phyloP scores from a whole-genome alignment of 768 basidiomycete genomes.

The Sporobolomyces phaffii region DNA sequence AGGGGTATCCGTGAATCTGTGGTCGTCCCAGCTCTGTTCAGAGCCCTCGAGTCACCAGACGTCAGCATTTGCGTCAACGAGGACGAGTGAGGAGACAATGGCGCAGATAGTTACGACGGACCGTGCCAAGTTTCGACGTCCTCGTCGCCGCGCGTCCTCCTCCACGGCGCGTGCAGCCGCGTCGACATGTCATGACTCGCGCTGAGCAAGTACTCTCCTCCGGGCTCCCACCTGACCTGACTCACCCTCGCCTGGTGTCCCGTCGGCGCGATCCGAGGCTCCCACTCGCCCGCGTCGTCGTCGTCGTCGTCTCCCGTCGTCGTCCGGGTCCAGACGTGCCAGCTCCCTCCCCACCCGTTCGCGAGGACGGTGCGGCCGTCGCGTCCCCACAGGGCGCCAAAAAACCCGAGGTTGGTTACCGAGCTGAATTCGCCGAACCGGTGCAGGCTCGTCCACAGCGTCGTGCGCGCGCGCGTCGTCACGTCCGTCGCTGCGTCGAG shows the following conservation, averaged over 20 bases:
- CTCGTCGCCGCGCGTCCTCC: background rate
- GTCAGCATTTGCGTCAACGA: background rate
- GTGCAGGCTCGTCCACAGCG: slow-evolving; percentile 82
- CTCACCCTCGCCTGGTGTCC: slow-evolving; percentile 78
- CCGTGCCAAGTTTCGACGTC: slow-evolving; percentile 58
- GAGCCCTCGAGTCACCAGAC: background rate
- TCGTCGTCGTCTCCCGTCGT: slow-evolving; percentile 47
- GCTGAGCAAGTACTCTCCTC: slow-evolving; percentile 77
- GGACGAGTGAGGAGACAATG: background rate
- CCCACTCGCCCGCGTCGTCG: slow-evolving; percentile 54
- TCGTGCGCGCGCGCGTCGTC: slow-evolving; percentile 47
- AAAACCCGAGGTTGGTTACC: slow-evolving; percentile 77
- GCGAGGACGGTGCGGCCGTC: slow-evolving; percentile 63
- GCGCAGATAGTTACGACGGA: slow-evolving; percentile 15
- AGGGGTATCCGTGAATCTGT: slow-evolving; percentile 93
- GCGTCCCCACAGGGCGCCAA: slow-evolving; percentile 75
- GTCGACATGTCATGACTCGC: slow-evolving; percentile 84
- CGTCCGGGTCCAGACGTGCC: slow-evolving; percentile 94
- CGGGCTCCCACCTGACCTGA: slow-evolving; percentile 77
- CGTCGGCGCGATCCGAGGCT: slow-evolving; percentile 67
- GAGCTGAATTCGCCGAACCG: slow-evolving; percentile 95
- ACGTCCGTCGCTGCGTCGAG: slow-evolving; percentile 47
- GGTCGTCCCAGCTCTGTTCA: slow-evolving; percentile 72
- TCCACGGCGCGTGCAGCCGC: slow-evolving; percentile 68
- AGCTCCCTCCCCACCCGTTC: slow-evolving; percentile 92